These are phyloP conservation scores for Annulohypoxylon bovei DNA, from an alignment of 495 filamentous ascomycete genomes.

Conservation along the genomic window DNA sequence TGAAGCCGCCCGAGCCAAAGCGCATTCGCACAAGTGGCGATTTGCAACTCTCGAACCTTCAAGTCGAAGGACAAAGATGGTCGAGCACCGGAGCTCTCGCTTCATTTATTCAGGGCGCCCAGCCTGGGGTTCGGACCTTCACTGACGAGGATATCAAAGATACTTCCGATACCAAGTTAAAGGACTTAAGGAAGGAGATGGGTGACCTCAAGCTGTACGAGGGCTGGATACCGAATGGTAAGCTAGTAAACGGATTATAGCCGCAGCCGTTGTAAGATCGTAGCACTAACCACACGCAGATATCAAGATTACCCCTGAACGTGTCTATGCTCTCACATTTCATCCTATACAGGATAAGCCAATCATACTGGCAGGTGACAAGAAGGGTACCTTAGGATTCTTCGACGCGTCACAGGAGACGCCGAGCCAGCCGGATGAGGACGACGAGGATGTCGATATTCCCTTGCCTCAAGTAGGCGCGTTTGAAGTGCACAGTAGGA, in stretches of 20 bases:
- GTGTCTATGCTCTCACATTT: constrained; percentile 87
- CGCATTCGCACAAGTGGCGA: constrained; percentile 57
- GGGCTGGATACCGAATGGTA: constrained; percentile 79
- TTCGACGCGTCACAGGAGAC: constrained; percentile 85
- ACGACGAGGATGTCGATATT: constrained; percentile 71
- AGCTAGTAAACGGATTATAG: constrained; percentile 26
- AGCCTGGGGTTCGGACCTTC: constrained; percentile 84
- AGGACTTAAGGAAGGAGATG: constrained; percentile 82
- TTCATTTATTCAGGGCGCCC: constrained; percentile 69
- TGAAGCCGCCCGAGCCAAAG: constrained; percentile 53
- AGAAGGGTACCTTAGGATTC: constrained; percentile 92
- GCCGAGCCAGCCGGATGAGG: constrained; percentile 61
- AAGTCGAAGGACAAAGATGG: constrained; percentile 78
- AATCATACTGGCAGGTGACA: constrained; percentile 94
- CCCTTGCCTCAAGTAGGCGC: constrained; percentile 80
- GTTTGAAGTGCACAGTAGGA: constrained; percentile 88
- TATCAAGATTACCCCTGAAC: constrained; percentile 92
- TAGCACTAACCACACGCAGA: constrained; percentile 59
- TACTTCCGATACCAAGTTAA: constrained; percentile 80
- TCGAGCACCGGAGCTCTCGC: constrained; percentile 46
- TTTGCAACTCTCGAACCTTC: constrained; percentile 77
- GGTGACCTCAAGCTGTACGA: constrained; percentile 82
- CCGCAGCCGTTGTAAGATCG: not conserved
- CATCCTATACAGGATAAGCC: constrained; percentile 87
- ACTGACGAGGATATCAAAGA: constrained; percentile 79